Evolutionary conservation across 192 early-diverging fungal genomes (phyloP), one percentile per base, ranked within the genome.

Genomic region (Podila verticillata): DNA sequence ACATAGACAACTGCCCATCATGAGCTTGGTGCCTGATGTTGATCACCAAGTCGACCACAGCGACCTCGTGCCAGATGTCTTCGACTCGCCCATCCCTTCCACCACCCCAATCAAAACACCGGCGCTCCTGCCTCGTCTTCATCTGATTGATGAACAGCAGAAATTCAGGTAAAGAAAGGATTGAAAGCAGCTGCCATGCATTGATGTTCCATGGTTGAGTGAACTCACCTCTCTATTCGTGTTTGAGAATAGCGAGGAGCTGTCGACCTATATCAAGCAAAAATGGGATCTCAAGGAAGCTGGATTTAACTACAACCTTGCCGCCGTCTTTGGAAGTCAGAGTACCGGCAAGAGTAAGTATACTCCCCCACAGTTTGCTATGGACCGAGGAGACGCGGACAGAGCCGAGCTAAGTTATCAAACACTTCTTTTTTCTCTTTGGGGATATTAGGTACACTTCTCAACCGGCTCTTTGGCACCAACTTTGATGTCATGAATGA

Each of bases 301-400:
- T 48, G 98, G 98, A 20, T 99, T 99, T 68, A 92, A 98, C 81
- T 99, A 99, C 79, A 93, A 98, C 80, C 85, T 99, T 20, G 95
- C 98, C 7, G 96, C 98, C 20, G 97, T 99, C 32, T 98, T 99
- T 90, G 98, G 98, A 61, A 98, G 96, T 36, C 98, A 99, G 83
- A 96, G 93, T 87, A 98, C 97, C 7, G 98, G 98, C 47, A 99
- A 99, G 72, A 96, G 95, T 90, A 86, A 83, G 89, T 68, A 39
- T 30, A 26, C 20, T 28, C 24, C 49, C 13, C 13, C 28, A 15
- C 39, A 44, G 13, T 44, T 44, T 44, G 17, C 3, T 4, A 44
- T 44, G 39, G 13, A 15, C 39, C 39, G 56, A 57, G 8, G 24
- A 61, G 39, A 31, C 5, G 19, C 7, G n/a, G 48, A 68, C 57